Percentiles rank a stretch among this genome's conserved stretches.
phyloP scores from a whole-genome alignment of 1,139 yeast species.

The Debaryomyces singareniensis region DNA sequence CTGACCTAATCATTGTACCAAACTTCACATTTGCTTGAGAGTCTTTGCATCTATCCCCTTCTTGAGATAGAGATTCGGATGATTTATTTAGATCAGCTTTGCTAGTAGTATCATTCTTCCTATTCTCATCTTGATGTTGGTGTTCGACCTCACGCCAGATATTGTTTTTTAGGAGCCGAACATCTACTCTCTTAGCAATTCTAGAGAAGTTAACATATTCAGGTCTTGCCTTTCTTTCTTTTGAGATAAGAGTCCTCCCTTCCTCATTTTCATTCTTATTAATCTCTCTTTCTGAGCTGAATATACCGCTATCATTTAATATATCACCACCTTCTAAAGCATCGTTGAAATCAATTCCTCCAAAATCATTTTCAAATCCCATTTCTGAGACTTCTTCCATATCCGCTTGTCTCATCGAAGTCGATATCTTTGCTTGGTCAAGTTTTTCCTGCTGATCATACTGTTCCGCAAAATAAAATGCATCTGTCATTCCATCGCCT shows the following conservation, averaged over 20 bases:
- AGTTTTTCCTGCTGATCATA: conserved; percentile 37
- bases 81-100: neutral
- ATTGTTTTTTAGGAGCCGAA: conserved; percentile 71
- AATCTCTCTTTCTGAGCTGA: conserved; percentile 16
- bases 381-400: conserved; percentile 36
- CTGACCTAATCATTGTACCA: conserved; percentile 42
- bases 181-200: conserved; percentile 81
- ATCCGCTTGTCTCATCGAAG: conserved; percentile 42
- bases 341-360: conserved; percentile 42
- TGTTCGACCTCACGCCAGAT: conserved; percentile 59
- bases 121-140: conserved; percentile 6
- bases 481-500: conserved; percentile 43
- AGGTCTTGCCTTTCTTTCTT: conserved; percentile 41
- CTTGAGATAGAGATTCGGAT: conserved; percentile 3
- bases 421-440: conserved; percentile 23
- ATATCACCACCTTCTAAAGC: conserved; percentile 25
- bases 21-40: conserved; percentile 28
- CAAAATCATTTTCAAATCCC: conserved; percentile 33
- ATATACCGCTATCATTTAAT: conserved; percentile 15
- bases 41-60: conserved; percentile 5
- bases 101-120: conserved; percentile 5
- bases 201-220: conserved; percentile 71
- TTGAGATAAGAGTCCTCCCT: conserved; percentile 27
- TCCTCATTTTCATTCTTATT: conserved; percentile 12
- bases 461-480: conserved; percentile 68